Evolutionary conservation across 129 eudicot species (phyloP), one percentile per base, ranked within the genome.

Genomic region (Erigeron canadensis): DNA sequence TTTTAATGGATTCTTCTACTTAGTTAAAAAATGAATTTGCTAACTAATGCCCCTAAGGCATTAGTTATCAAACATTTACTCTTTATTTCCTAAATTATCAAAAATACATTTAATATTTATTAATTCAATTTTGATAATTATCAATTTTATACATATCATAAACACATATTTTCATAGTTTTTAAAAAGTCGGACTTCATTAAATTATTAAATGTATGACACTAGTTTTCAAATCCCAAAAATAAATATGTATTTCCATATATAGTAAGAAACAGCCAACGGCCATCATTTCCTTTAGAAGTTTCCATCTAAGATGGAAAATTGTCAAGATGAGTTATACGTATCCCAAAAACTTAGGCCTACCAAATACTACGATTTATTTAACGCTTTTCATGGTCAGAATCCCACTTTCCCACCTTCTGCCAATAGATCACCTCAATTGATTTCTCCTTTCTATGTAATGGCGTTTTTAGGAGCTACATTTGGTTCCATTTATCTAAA

Each of bases 361-460:
- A 22, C 71, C 76, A 23, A 2, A 28, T 28, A 28, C 50, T 56
- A n/a, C n/a, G n/a, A 64, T 77, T 69, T 69, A 38, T 63, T 63
- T 46, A 37, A 15, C 23, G 67, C 15, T 75, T 67, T 67, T 44
- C 37, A 13, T 21, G 61, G 61, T 75, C 74, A 44, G 69, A 67
- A 43, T 75, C 68, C 60, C 61, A 56, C 57, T 8, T 57, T 38
- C 44, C 34, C 72, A 63, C 34, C 78, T 65, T 75, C 72, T 37
- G 18, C 61, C 46, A 64, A 37, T 22, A 8, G 11, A 40, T 37
- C 44, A 61, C 18, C 9, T 66, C 42, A 61, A 57, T 76, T 17
- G 70, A 68, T 68, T 61, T 68, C 75, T 62, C 69, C 68, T 76
- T 48, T 75, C 80, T 17, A 48, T 66, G 64, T 61, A 54, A 34